phyloP scores from a whole-genome alignment of 805 yeast genomes.

The Lipomyces spencermartinsiae region DNA sequence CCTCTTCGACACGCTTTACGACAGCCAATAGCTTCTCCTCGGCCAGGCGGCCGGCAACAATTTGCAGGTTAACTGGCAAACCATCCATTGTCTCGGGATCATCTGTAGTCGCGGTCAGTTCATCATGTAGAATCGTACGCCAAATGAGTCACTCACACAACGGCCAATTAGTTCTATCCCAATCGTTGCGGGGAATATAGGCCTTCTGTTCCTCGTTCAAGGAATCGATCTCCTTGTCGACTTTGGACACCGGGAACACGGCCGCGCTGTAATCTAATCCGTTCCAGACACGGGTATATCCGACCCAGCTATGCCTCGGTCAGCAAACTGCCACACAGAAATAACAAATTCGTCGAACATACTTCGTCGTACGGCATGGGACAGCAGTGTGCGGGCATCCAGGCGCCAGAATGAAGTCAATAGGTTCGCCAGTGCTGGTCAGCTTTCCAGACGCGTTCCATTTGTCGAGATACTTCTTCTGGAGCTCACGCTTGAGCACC shows the following conservation, averaged over 20 bases:
- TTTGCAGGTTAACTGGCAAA: conserved; percentile 39
- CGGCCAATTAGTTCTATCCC: conserved; percentile 38
- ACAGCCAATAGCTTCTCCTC: conserved; percentile 41
- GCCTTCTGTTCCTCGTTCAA: conserved; percentile 29
- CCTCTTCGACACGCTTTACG: conserved; percentile 40
- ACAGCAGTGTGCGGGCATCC: conserved; percentile 55
- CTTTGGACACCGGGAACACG: conserved; percentile 40
- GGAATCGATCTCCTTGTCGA: conserved; percentile 37
- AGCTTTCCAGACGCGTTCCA: conserved; percentile 50
- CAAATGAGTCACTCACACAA: conserved; percentile 25
- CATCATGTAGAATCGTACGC: not conserved
- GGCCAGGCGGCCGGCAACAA: conserved; percentile 37
- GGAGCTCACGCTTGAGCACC: conserved; percentile 45
- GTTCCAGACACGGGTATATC: conserved; percentile 41
- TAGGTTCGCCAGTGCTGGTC: conserved; percentile 51
- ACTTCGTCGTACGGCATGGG: conserved; percentile 47
- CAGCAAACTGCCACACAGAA: not conserved
- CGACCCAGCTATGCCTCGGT: conserved; percentile 33
- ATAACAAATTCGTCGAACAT: conserved; percentile 33
- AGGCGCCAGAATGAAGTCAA: conserved; percentile 59
- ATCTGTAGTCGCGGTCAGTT: conserved; percentile 19
- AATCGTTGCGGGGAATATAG: conserved; percentile 38
- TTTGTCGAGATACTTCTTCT: conserved; percentile 51
- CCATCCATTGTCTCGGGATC: conserved; percentile 40
- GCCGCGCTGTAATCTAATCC: conserved; percentile 42